A percentile compares a stretch with the other conserved stretches of the same genome.
phyloP scores from a whole-genome alignment of 768 basidiomycete genomes.

The Calocybe gangraenosa region DNA sequence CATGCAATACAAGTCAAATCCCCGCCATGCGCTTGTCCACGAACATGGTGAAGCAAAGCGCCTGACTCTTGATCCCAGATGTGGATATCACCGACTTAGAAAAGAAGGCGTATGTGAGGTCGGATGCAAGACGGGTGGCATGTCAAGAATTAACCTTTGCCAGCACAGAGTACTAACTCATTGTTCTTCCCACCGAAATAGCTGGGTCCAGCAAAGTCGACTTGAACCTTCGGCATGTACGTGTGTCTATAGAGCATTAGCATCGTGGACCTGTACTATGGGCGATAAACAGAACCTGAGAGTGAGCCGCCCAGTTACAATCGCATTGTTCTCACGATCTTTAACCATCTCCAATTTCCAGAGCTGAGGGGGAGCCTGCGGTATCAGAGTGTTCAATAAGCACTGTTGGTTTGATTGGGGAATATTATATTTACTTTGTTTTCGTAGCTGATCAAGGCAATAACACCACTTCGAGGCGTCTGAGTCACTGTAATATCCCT shows the following conservation, averaged over 20 bases:
- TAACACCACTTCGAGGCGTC: slow-evolving; percentile 41
- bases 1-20: slow-evolving; percentile 80
- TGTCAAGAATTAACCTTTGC: slow-evolving; percentile 48
- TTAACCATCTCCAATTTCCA: slow-evolving; percentile 69
- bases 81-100: slow-evolving; percentile 79
- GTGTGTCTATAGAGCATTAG: slow-evolving; percentile 49
- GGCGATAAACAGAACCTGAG: slow-evolving; percentile 28
- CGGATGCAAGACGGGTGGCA: background rate
- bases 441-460: slow-evolving; percentile 71
- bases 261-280: slow-evolving; percentile 7
- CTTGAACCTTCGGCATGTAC: slow-evolving; percentile 62
- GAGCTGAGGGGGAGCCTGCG: slow-evolving; percentile 69
- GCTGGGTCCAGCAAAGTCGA: slow-evolving; percentile 77
- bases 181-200: slow-evolving; percentile 81
- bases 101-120: background rate
- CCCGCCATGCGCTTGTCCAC: slow-evolving; percentile 55
- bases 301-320: slow-evolving; percentile 32
- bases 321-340: slow-evolving; percentile 37
- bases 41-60: slow-evolving; percentile 65
- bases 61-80: slow-evolving; percentile 86
- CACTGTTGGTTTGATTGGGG: no score
- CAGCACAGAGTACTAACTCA: slow-evolving; percentile 73
- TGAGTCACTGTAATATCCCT: slow-evolving; percentile 64
- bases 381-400: background rate
- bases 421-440: slow-evolving; percentile 44